Base-by-base conservation (phyloP, 1,139 yeast genomes). In the Diutina ranongensis region DNA sequence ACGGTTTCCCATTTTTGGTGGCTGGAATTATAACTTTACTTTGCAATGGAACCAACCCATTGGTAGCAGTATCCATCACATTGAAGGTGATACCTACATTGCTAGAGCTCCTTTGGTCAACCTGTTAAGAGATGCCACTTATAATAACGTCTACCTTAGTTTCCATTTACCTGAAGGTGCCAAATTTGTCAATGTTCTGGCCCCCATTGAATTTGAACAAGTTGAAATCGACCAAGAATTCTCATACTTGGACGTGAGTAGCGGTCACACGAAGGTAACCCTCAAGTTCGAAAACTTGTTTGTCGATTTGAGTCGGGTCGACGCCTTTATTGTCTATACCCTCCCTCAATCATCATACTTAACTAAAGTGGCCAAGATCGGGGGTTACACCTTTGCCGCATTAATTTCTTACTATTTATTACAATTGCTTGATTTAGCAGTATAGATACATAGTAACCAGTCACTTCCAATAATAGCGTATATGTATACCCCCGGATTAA, bases 21-120 rank as follows among this genome's bases (percentile, higher is more conserved):
- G 89, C 38, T 92, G 99, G 99, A 76, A 81, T 56, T 92, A 88
- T 65, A 88, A 92, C 64, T 92, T 87, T 68, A 92, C 98, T 19
- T 66, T 92, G 56, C 97, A 97, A 7, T 94, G 96, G 96, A 77
- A 82, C 48, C 75, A 78, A 52, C 67, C 71, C 36, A 64, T 88
- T 44, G 58, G 67, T 25, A 65, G 75, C 45, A 79, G 72, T 54
- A 67, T 87, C 48, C 77, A 65, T 53, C 59, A 61, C 50, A 53
- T 67, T 13, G 60, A 62, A 10, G 59, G 61, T n/a, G 82, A 80
- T 50, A 71, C 73, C 44, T 86, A 78, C 58, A 60, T 84, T 34
- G 65, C 84, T 38, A 72, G 71, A 46, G 75, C 88, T 22, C 95
- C 97, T 18, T 58, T 88, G 32, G 57, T 92, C 42, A 82, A 81